Percentiles rank a stretch among this genome's conserved stretches.
Conservation (phyloP, 495 filamentous ascomycete genomes). For the Penicillium tannophilum region DNA sequence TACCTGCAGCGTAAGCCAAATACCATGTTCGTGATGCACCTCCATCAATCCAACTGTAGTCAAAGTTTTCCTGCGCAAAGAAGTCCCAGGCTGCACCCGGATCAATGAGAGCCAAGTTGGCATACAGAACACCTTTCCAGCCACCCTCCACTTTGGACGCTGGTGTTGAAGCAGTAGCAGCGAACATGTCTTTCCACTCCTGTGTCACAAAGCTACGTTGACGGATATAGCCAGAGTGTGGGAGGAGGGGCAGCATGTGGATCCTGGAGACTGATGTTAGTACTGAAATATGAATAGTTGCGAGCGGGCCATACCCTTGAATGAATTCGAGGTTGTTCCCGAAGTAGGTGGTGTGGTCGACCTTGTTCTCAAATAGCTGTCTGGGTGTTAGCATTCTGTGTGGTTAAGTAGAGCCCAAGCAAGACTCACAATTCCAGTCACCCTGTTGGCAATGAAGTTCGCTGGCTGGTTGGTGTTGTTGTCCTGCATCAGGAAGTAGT, state of each 20-base stretch:
- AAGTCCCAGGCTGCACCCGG: constrained; percentile 71
- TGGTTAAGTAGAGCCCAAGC: neutral
- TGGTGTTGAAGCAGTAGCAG: constrained; percentile 42
- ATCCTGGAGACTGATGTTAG: constrained; percentile 54
- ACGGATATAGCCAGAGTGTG: constrained; percentile 68
- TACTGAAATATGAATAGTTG: neutral
- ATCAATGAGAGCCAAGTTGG: constrained; percentile 78
- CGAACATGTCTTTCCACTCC: constrained; percentile 85
- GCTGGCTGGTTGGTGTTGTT: constrained; percentile 75
- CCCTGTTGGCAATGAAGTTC: constrained; percentile 81
- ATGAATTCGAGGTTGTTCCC: constrained; percentile 78
- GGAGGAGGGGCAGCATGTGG: constrained; percentile 91
- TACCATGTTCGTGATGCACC: constrained; percentile 90
- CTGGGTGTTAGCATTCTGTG: constrained; percentile 15
- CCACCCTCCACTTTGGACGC: constrained; percentile 66
- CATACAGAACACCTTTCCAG: constrained; percentile 85
- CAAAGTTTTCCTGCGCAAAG: constrained; percentile 67
- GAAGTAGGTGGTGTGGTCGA: constrained; percentile 95
- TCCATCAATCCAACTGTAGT: constrained; percentile 76
- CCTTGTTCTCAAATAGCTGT: constrained; percentile 93
- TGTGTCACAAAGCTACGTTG: constrained; percentile 69
- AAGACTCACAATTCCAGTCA: constrained; percentile 72
- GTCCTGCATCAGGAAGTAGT: constrained; percentile 78
- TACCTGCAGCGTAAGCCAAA: constrained; percentile 74
- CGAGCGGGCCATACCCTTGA: constrained; percentile 57